Evolutionary conservation across 2,329 filamentous ascomycete species (phyloP), one percentile per base, ranked within the genome.

Genomic region (Hymenoscyphus fructigenus): DNA sequence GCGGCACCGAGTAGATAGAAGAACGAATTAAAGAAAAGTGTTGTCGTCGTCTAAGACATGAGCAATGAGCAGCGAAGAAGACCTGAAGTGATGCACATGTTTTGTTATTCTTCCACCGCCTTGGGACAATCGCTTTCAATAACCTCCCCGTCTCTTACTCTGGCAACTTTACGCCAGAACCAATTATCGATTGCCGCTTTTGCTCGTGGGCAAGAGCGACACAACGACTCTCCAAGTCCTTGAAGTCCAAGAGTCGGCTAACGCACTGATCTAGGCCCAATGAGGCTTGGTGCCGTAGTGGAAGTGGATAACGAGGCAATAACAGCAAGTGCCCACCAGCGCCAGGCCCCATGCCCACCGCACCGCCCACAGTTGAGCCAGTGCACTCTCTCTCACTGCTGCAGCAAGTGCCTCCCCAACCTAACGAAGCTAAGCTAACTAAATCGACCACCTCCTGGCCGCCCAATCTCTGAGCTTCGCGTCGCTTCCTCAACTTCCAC

Each of bases 401-500:
- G 14, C 55, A n/a, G 28, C 29, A 20, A n/a, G 26, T 36, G 4
- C 56, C 3, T 36, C 34, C 56, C 15, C 56, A 14, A 7, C 56
- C 28, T 3, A 6, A n/a, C n/a, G 5, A 20, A 23, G 20, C n/a
- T 23, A 50, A 50, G 20, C 5, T 26, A 2, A 50, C 56, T 28
- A 36, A 23, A 5, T 12, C 7, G n/a, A 20, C 56, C 28, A 26
- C 28, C 34, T 57, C 28, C 26, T 29, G 29, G 17, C 28, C 34
- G 56, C 56, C 56, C 56, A 57, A 57, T 57, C 56, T 57, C 56
- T 57, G 56, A 57, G 56, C 56, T 57, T 57, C 56, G 56, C 56
- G 28, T 57, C 55, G 26, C 55, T 57, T 20, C 26, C 55, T 34
- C 55, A 15, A 29, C 55, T 57, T 57, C 55, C 53, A 29, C 26